Conservation (phyloP, 1,139 yeast species). For the Kurtzmaniella quercitrusa region DNA sequence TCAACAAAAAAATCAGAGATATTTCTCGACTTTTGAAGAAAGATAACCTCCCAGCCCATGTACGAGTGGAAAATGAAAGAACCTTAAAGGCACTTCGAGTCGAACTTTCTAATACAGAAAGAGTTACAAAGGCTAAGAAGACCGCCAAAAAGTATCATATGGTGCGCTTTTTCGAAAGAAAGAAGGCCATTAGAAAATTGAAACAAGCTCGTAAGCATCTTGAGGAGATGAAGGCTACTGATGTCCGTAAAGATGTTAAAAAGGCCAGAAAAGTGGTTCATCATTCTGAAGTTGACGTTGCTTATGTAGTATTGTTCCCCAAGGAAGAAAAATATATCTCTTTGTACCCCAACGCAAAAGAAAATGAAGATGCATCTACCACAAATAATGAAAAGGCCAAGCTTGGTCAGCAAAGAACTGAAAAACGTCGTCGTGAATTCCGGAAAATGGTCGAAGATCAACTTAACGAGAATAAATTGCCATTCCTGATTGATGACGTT, state of each 20-base stretch:
- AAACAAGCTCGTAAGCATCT: conserved; percentile 56
- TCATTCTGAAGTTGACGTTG: conserved; percentile 67
- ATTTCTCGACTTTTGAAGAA: conserved; percentile 65
- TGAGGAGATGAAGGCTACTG: conserved; percentile 35
- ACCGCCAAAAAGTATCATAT: conserved; percentile 82
- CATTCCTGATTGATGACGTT: conserved; percentile 57
- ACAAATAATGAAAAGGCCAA: conserved; percentile 35
- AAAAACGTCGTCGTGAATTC: conserved; percentile 44
- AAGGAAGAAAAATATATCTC: conserved; percentile 77
- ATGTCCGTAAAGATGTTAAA: conserved; percentile 49
- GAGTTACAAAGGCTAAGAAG: conserved; percentile 49
- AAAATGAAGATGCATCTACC: conserved; percentile 23
- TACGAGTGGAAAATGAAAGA: conserved; percentile 79
- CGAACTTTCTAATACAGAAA: conserved; percentile 58
- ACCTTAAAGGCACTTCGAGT: conserved; percentile 68
- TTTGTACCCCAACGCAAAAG: conserved; percentile 50
- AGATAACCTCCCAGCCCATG: conserved; percentile 68
- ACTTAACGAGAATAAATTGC: conserved; percentile 49
- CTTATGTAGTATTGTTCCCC: conserved; percentile 78
- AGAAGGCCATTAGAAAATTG: conserved; percentile 77
- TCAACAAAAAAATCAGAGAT: conserved; percentile 86
- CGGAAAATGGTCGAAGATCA: conserved; percentile 50
- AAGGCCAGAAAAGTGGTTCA: conserved; percentile 48
- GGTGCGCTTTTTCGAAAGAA: conserved; percentile 88
- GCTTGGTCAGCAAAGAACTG: conserved; percentile 46